Conservation (phyloP, 495 filamentous ascomycete species). For the Podospora anserina region DNA sequence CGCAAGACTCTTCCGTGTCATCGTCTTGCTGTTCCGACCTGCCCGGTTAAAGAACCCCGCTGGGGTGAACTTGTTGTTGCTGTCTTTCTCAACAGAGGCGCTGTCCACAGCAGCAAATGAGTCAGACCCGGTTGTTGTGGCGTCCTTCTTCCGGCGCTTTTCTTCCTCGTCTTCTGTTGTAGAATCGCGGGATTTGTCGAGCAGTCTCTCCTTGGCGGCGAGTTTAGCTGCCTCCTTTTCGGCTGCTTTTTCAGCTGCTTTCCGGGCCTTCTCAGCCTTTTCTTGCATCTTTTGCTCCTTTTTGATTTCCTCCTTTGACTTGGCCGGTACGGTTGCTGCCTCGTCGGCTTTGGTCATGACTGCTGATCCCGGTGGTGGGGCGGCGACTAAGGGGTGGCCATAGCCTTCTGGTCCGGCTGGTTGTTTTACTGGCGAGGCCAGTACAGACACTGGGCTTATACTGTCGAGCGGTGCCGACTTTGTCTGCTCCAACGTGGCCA, state of each 20-base stretch:
- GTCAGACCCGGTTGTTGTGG: background rate
- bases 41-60: conserved; percentile 39
- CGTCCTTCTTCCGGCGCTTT: conserved; percentile 36
- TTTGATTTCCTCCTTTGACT: conserved; percentile 56
- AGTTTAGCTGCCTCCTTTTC: conserved; percentile 64
- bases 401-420: conserved; percentile 32
- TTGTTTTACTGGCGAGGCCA: conserved; percentile 11
- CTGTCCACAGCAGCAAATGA: conserved; percentile 4
- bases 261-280: conserved; percentile 63
- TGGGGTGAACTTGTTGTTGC: conserved; percentile 5
- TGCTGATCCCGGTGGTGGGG: conserved; percentile 31
- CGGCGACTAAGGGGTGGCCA: conserved; percentile 29
- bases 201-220: conserved; percentile 45
- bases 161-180: conserved; percentile 41
- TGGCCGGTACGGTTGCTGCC: conserved; percentile 35
- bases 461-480: conserved; percentile 55
- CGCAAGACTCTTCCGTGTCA: conserved; percentile 50
- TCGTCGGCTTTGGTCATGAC: conserved; percentile 29
- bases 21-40: conserved; percentile 41
- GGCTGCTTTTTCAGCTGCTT: conserved; percentile 59
- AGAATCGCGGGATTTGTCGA: conserved; percentile 32
- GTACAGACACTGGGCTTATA: conserved; percentile 10
- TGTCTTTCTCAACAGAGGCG: conserved; percentile 5
- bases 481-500: conserved; percentile 56
- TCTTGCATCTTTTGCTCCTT: conserved; percentile 57